These are phyloP conservation scores for Farysia itapuensis DNA, from an alignment of 1,284 basidiomycete genomes.

Conservation along the genomic window DNA sequence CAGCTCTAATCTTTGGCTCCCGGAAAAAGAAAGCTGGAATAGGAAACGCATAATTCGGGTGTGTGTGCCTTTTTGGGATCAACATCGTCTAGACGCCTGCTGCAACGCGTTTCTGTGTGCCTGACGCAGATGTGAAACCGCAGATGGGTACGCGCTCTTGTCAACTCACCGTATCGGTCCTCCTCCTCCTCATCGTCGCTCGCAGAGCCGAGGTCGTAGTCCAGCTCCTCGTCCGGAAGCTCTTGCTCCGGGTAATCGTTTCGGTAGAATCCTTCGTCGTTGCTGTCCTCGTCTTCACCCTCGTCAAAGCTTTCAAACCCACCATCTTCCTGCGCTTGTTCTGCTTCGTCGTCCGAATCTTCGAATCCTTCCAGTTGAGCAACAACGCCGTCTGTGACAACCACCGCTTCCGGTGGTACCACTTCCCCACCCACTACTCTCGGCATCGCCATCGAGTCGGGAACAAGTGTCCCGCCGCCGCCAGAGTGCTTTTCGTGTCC, in stretches of 20 bases:
- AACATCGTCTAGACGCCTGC: no score
- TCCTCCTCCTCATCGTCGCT: constrained; percentile 21
- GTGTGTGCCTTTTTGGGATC: no score
- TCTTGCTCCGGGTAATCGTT: constrained; percentile 57
- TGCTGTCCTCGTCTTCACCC: constrained; percentile 56
- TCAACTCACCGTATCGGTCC: constrained; percentile 37
- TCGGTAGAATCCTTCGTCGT: constrained; percentile 56
- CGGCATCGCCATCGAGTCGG: constrained; percentile 23
- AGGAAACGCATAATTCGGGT: no score
- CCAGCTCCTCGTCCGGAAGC: constrained; percentile 39
- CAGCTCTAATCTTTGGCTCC: no score
- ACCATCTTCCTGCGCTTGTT: constrained; percentile 26
- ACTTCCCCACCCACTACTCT: constrained; percentile 30
- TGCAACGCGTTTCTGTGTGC: no score
- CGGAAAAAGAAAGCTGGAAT: no score
- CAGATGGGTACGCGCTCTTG: no score
- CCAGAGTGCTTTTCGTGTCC: constrained; percentile 17
- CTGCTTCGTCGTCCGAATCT: constrained; percentile 30
- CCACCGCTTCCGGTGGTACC: constrained; percentile 15
- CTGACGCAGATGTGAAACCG: no score
- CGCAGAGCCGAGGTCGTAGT: constrained; percentile 10
- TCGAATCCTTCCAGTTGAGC: constrained; percentile 23
- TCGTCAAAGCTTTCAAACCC: constrained; percentile 39
- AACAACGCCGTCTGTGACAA: constrained; percentile 16
- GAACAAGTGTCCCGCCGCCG: constrained; percentile 9